These are phyloP conservation scores for Exophiala sp. DNA, from an alignment of 2,329 filamentous ascomycete genomes.

Conservation along the genomic window DNA sequence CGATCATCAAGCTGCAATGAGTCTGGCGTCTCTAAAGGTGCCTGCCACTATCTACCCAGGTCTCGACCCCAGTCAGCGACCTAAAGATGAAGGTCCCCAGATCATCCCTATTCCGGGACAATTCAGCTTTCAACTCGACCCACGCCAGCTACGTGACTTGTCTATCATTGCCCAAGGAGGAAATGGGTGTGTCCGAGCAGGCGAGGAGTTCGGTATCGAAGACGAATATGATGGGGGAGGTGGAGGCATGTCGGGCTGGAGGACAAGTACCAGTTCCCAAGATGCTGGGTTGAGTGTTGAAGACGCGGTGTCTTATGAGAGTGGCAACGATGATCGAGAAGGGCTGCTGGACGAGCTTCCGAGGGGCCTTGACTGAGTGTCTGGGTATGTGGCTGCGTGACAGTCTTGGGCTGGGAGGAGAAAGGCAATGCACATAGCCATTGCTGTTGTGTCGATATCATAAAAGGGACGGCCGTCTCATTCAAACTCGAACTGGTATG, in stretches of 20 bases:
- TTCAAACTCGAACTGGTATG: too few species aligned
- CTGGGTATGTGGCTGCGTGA: background rate
- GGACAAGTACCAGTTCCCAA: conserved; percentile 9
- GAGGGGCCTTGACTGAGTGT: background rate
- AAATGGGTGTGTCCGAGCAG: conserved; percentile 28
- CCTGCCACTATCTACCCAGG: conserved; percentile 17
- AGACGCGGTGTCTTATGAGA: conserved; percentile 10
- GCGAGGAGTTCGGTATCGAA: conserved; percentile 23
- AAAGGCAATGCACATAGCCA: too few species aligned
- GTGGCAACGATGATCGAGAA: conserved; percentile 22
- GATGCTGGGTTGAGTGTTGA: background rate
- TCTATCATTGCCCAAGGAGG: conserved; percentile 24
- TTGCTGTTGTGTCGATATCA: too few species aligned
- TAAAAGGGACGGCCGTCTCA: too few species aligned
- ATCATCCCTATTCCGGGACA: conserved; percentile 24
- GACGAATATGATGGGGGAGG: conserved; percentile 25
- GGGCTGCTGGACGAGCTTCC: conserved; percentile 23
- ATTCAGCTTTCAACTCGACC: conserved; percentile 25
- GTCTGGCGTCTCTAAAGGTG: conserved; percentile 3
- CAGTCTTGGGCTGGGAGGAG: too few species aligned
- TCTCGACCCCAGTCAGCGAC: conserved; percentile 7
- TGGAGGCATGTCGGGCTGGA: conserved; percentile 24
- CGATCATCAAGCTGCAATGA: background rate
- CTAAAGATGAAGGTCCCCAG: conserved; percentile 23
- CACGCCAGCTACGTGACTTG: conserved; percentile 27